phyloP scores from a whole-genome alignment of 108 stramenopile species.

The Nitzschia sp. region DNA sequence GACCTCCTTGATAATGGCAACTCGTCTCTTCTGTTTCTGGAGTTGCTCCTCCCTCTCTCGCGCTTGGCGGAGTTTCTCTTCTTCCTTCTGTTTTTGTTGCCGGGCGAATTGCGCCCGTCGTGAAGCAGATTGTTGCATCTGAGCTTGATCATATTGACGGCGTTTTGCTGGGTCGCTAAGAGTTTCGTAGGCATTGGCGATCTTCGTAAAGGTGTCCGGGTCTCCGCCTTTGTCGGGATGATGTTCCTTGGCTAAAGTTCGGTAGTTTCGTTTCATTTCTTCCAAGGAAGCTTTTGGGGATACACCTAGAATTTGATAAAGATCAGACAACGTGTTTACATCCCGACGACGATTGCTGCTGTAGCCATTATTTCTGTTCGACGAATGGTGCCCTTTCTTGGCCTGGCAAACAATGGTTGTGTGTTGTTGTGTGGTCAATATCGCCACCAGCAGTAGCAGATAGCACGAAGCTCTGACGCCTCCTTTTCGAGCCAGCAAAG shows the following conservation, averaged over 20 bases:
- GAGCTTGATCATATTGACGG: conserved; percentile 42
- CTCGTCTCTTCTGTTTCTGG: not conserved
- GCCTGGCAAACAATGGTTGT: too few species aligned
- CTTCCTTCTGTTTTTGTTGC: conserved; percentile 8
- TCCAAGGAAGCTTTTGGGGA: conserved; percentile 31
- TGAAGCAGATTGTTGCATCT: not conserved
- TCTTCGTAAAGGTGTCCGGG: conserved; percentile 47
- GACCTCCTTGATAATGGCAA: not conserved
- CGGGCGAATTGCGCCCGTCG: not conserved
- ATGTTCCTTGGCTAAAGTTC: conserved; percentile 66
- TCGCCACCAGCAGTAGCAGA: too few species aligned
- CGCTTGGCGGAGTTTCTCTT: not conserved
- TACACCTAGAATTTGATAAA: conserved; percentile 57
- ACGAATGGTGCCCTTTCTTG: too few species aligned
- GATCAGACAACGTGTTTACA: too few species aligned
- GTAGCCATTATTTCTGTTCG: too few species aligned
- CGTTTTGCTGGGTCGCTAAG: conserved; percentile 56
- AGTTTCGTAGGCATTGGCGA: conserved; percentile 77
- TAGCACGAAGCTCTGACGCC: too few species aligned
- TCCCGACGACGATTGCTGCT: too few species aligned
- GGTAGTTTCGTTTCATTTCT: conserved; percentile 59
- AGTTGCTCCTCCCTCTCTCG: not conserved
- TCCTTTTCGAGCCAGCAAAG: too few species aligned
- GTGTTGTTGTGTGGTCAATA: too few species aligned
- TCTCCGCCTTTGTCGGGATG: conserved; percentile 88